Conservation (phyloP, 352 stramenopile species). For the Phytophthora tubulina region DNA sequence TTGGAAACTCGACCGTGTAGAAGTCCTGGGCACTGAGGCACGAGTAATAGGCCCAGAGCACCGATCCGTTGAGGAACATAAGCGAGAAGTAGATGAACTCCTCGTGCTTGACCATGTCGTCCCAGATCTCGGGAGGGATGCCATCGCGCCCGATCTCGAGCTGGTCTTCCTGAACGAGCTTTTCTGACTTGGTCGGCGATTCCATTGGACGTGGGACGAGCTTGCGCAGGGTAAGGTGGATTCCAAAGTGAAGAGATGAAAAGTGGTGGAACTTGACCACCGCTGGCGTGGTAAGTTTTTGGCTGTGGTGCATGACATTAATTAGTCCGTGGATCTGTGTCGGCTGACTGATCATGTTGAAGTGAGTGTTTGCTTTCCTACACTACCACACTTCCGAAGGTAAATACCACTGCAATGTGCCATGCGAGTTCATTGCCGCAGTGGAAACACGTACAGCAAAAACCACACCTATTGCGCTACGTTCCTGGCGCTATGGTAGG, state of each 20-base stretch:
- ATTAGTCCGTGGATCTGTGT: slow-evolving; percentile 9
- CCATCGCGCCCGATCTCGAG: slow-evolving; percentile 42
- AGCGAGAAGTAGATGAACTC: slow-evolving; percentile 67
- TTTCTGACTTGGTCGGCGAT: slow-evolving; percentile 45
- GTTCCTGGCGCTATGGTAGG: no score
- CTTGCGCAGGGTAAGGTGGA: slow-evolving; percentile 9
- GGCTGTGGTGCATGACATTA: slow-evolving; percentile 24
- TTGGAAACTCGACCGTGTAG: slow-evolving; percentile 56
- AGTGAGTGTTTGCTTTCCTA: slow-evolving; percentile 21
- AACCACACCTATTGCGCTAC: no score
- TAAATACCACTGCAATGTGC: background rate
- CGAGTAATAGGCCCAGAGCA: slow-evolving; percentile 78
- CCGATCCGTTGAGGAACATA: slow-evolving; percentile 72
- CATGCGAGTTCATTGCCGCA: no score
- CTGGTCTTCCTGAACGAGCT: slow-evolving; percentile 42
- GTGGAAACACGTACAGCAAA: no score
- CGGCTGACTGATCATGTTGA: slow-evolving; percentile 34
- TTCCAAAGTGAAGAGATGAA: slow-evolving; percentile 15
- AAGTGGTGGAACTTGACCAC: slow-evolving; percentile 22
- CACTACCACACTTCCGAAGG: slow-evolving; percentile 15
- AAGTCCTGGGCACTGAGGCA: slow-evolving; percentile 74
- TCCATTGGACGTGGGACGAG: slow-evolving; percentile 20
- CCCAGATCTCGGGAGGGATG: slow-evolving; percentile 64
- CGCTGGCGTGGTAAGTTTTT: slow-evolving; percentile 4
- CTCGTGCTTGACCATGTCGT: slow-evolving; percentile 60